Conservation (phyloP, 768 basidiomycete genomes). For the Mycena galericulata region DNA sequence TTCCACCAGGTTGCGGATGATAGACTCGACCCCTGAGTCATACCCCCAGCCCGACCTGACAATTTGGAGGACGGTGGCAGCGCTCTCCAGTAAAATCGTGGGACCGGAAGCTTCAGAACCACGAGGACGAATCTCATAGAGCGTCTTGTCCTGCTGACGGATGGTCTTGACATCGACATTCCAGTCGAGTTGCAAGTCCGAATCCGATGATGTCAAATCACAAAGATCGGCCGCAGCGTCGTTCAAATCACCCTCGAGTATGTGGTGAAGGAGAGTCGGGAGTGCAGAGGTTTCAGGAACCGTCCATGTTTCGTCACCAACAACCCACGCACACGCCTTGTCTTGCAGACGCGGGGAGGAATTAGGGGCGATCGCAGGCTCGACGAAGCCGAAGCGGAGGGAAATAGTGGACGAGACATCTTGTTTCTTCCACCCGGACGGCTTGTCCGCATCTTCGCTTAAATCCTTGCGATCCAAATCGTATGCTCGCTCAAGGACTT, state of each 20-base stretch:
- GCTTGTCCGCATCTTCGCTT: conserved; percentile 7
- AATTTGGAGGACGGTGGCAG: conserved; percentile 26
- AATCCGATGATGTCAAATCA: conserved; percentile 8
- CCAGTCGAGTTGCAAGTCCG: conserved; percentile 22
- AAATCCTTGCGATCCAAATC: conserved; percentile 9
- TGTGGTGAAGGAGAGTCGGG: conserved; percentile 13
- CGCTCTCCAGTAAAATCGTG: conserved; percentile 18
- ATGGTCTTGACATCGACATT: conserved; percentile 14
- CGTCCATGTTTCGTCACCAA: conserved; percentile 21
- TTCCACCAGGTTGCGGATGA: conserved; percentile 21
- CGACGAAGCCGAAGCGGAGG: conserved; percentile 15
- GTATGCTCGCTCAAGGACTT: conserved; percentile 22
- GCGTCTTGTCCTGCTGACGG: not conserved
- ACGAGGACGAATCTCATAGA: conserved; percentile 19
- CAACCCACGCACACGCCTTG: conserved; percentile 10
- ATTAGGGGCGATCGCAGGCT: not conserved
- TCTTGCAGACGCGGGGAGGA: conserved; percentile 2
- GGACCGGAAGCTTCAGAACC: conserved; percentile 15
- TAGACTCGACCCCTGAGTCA: not conserved
- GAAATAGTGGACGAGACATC: not conserved
- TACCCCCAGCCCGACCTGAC: conserved; percentile 18
- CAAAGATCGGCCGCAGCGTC: not conserved
- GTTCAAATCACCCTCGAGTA: conserved; percentile 15
- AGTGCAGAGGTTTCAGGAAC: conserved; percentile 7
- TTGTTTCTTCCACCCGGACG: conserved; percentile 12